phyloP scores from a whole-genome alignment of 108 stramenopile species.

The Nitzschia sp. region DNA sequence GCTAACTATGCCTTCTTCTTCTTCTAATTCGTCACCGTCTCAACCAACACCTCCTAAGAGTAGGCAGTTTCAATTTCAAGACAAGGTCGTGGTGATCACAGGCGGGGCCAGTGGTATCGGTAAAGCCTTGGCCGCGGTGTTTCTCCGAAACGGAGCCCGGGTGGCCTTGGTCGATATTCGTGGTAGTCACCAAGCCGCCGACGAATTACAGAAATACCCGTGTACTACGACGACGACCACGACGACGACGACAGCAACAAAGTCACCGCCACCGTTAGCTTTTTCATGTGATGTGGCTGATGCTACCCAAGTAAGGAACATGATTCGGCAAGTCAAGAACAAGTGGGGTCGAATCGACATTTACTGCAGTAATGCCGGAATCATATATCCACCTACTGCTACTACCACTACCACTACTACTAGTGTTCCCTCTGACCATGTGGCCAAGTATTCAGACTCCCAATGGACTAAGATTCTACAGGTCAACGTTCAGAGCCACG shows the following conservation, averaged over 20 bases:
- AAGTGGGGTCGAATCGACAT: slow-evolving; percentile 19
- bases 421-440: neutral
- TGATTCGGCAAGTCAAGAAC: slow-evolving; percentile 10
- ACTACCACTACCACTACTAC: neutral
- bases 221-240: neutral
- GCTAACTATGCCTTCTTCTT: neutral
- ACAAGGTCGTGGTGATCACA: slow-evolving; percentile 39
- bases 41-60: too few species aligned
- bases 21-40: too few species aligned
- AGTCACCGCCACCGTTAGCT: neutral
- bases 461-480: slow-evolving; percentile 24
- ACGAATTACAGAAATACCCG: neutral
- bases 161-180: slow-evolving; percentile 14
- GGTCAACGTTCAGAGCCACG: slow-evolving; percentile 24
- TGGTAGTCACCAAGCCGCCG: neutral
- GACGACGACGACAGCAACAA: too few species aligned
- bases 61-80: too few species aligned
- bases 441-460: slow-evolving; percentile 20
- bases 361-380: slow-evolving; percentile 37
- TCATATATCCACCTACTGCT: slow-evolving; percentile 6
- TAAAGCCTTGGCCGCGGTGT: slow-evolving; percentile 26
- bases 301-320: slow-evolving; percentile 7
- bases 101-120: slow-evolving; percentile 46
- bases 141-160: slow-evolving; percentile 28
- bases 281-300: slow-evolving; percentile 22